Evolutionary conservation across 768 basidiomycete genomes (phyloP), one percentile per base, ranked within the genome.

Genomic region (Punctularia strigosozonata): DNA sequence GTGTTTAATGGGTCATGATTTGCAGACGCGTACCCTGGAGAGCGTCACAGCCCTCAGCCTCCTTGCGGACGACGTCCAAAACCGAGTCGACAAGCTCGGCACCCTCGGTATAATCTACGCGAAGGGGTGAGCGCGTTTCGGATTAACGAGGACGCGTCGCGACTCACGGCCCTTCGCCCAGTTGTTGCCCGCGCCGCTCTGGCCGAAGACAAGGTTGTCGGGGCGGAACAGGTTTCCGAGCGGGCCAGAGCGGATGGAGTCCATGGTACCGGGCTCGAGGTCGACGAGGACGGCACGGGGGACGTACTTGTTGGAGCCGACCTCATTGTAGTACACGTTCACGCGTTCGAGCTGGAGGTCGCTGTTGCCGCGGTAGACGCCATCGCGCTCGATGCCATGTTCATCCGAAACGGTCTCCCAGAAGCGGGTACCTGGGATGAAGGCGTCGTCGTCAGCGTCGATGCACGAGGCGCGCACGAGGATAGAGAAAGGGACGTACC

Each of bases 111-210:
- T 91, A 91, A 59, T 89, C 80, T 84, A 39, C 3, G 25, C 8
- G 7, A 15, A 43, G 22, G 38, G 44, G 18, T 54, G 25, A 36
- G n/a, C 33, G 8, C 33, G 10, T 10, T 20, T 13, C 12, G 20
- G 33, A 12, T 19, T 20, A 8, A 8, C 33, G 20, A 10, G 7
- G 12, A 12, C 10, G 33, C 10, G 10, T 10, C 18, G 21, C 36
- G 26, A 84, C 88, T 75, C 56, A 90, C 84, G 85, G 72, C 94
- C 94, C 81, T 98, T 99, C 18, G 95, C 94, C 95, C 95, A 98
- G 70, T 98, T 98, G 78, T 99, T 97, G 57, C 94, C 92, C 51
- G 91, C 94, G 65, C 91, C 91, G 61, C 80, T 90, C 65, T 98
- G 94, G 40, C 91, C 94, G 48, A 92, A 95, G 54, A 97, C 90